A percentile compares a stretch with the other conserved stretches of the same genome.
Conservation (phyloP, 2,329 filamentous ascomycete species). For the Xylariales sp. region DNA sequence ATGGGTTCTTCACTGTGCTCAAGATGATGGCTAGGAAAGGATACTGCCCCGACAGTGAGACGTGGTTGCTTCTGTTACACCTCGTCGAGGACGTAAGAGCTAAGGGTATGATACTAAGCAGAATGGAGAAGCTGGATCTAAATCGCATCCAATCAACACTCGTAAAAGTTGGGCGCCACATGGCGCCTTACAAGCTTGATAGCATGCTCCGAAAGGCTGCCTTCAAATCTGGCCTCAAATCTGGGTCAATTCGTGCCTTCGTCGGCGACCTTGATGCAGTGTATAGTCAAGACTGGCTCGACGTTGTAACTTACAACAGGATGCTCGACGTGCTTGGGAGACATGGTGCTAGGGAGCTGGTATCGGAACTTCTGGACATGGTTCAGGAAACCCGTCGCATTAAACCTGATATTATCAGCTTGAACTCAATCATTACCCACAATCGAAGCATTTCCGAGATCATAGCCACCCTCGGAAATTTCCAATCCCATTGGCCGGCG, state of each 20-base stretch:
- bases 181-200: constrained; percentile 16
- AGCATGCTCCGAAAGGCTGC: not conserved
- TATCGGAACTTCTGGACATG: constrained; percentile 14
- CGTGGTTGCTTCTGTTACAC: constrained; percentile 25
- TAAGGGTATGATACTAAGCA: constrained; percentile 42
- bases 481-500: constrained; percentile 13
- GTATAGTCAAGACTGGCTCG: constrained; percentile 20
- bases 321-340: constrained; percentile 21
- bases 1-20: constrained; percentile 19
- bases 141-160: constrained; percentile 13
- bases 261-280: constrained; percentile 13
- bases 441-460: constrained; percentile 8
- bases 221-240: no score
- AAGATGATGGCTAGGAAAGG: constrained; percentile 21
- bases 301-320: constrained; percentile 19
- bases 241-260: constrained; percentile 11
- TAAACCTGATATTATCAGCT: constrained; percentile 14
- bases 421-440: constrained; percentile 25
- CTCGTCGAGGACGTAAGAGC: constrained; percentile 34
- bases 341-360: constrained; percentile 11
- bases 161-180: constrained; percentile 17
- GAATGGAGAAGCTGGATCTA: constrained; percentile 16
- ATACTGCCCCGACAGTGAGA: constrained; percentile 13
- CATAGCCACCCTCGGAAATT: constrained; percentile 8
- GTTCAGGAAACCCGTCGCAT: constrained; percentile 6